These are phyloP conservation scores for Blyttiomyces sp. DNA, from an alignment of 371 early-diverging fungal genomes.

Conservation along the genomic window DNA sequence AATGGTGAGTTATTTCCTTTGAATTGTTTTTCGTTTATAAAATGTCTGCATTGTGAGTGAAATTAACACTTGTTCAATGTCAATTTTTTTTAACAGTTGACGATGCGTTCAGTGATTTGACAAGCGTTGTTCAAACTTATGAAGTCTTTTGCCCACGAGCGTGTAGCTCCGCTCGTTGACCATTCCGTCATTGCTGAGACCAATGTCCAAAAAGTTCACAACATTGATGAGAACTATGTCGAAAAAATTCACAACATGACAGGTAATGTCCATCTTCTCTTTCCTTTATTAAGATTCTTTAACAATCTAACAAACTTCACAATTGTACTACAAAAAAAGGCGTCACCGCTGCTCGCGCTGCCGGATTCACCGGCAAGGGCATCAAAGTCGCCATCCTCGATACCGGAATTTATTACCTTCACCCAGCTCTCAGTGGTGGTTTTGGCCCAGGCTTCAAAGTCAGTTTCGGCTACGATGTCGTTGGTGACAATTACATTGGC, in stretches of 20 bases:
- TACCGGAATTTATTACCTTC: conserved; percentile 63
- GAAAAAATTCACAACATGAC: background rate
- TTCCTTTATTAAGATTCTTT: too few species aligned
- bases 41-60: too few species aligned
- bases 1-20: background rate
- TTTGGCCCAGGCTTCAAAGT: conserved; percentile 64
- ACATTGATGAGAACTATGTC: background rate
- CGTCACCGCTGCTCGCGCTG: too few species aligned
- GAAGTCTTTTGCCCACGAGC: background rate
- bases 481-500: conserved; percentile 28
- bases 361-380: conserved; percentile 32
- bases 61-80: background rate
- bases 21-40: too few species aligned
- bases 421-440: conserved; percentile 68
- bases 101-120: background rate
- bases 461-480: conserved; percentile 56
- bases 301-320: too few species aligned
- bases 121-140: background rate
- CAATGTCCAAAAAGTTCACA: background rate
- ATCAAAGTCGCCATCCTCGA: conserved; percentile 50
- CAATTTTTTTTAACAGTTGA: background rate
- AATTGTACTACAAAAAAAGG: too few species aligned
- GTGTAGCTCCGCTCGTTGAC: background rate
- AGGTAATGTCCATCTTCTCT: background rate
- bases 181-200: background rate